These are phyloP conservation scores for Cladorrhinum sp. DNA, from an alignment of 2,329 filamentous ascomycete species.

Conservation along the genomic window DNA sequence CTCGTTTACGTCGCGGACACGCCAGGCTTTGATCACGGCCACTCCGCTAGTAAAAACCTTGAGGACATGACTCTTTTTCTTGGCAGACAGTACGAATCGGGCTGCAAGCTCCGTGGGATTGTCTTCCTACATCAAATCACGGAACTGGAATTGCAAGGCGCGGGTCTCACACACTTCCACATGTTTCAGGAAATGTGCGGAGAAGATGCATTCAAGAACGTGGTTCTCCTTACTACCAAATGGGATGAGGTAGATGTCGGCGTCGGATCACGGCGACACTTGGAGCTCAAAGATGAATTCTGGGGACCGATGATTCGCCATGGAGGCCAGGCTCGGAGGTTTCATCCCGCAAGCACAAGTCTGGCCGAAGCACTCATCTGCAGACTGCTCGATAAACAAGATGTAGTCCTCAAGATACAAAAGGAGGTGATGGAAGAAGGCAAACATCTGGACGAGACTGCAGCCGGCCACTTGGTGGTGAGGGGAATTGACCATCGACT, in stretches of 20 bases:
- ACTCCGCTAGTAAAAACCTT: too few relatives aligned
- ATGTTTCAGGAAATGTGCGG: slow-evolving; percentile 10
- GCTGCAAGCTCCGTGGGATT: slow-evolving; percentile 5
- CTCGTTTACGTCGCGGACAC: slow-evolving; percentile 14
- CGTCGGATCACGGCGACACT: background rate
- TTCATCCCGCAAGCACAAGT: background rate
- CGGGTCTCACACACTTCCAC: background rate
- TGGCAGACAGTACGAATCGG: background rate
- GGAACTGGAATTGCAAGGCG: slow-evolving; percentile 6
- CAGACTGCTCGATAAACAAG: background rate
- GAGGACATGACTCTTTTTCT: slow-evolving; percentile 15
- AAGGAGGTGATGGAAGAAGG: background rate
- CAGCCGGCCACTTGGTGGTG: background rate
- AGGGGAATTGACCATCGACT: background rate
- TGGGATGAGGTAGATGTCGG: slow-evolving; percentile 4
- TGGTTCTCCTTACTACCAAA: slow-evolving; percentile 16
- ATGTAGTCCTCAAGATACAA: background rate
- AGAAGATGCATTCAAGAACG: slow-evolving; percentile 6
- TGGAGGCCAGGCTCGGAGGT: background rate
- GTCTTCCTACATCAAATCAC: slow-evolving; percentile 17
- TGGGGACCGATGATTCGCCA: background rate
- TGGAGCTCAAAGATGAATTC: background rate
- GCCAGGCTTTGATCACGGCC: slow-evolving; percentile 15
- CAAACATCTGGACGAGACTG: background rate
- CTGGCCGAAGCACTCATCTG: background rate